Evolutionary conservation across 495 filamentous ascomycete genomes (phyloP).

Genomic region (Aspergillus bridgeri): DNA sequence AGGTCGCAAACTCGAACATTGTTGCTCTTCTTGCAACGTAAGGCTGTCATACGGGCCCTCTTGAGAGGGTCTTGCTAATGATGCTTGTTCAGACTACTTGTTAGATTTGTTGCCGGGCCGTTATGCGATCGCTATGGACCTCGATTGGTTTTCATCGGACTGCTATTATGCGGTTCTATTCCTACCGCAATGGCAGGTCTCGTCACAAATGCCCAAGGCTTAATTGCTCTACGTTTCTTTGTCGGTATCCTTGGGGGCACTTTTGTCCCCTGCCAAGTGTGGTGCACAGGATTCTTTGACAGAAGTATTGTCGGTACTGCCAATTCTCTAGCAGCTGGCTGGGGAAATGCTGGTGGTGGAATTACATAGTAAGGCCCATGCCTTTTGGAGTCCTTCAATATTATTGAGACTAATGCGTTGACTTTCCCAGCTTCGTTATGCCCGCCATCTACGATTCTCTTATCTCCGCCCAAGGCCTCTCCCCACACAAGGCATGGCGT

Average conservation of each 20-base stretch:
- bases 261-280: constrained; percentile 95
- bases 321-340: constrained; percentile 81
- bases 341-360: constrained; percentile 88
- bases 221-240: constrained; percentile 84
- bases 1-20: constrained; percentile 90
- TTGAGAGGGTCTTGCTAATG: constrained; percentile 14
- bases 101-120: constrained; percentile 80
- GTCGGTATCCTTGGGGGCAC: constrained; percentile 86
- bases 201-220: constrained; percentile 62
- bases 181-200: constrained; percentile 82
- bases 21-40: constrained; percentile 83
- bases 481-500: constrained; percentile 72
- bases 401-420: background rate
- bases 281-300: constrained; percentile 94
- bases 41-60: constrained; percentile 21
- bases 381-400: background rate
- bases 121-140: constrained; percentile 84
- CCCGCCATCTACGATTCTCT: constrained; percentile 84
- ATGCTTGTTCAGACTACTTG: constrained; percentile 55
- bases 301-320: constrained; percentile 92
- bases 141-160: constrained; percentile 71
- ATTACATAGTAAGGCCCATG: constrained; percentile 55
- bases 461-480: constrained; percentile 54
- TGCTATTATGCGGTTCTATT: constrained; percentile 71
- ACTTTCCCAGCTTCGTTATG: constrained; percentile 75